These are phyloP conservation scores for Alloteropsis semialata DNA, from an alignment of 176 grass and related monocot species.

Conservation along the genomic window DNA sequence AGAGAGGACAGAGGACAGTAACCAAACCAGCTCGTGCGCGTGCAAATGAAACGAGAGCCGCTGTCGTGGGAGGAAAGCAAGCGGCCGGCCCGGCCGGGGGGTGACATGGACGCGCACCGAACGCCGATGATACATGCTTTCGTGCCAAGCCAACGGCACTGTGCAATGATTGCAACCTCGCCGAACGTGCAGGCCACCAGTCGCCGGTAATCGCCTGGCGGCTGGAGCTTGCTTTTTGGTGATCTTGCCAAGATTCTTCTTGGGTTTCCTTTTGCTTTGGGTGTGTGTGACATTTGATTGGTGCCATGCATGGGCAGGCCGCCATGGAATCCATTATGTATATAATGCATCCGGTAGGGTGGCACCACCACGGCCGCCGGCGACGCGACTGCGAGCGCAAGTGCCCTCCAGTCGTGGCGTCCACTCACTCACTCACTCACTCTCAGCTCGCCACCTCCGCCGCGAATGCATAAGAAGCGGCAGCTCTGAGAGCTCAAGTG, in stretches of 20 bases:
- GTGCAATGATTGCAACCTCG: conserved; percentile 41
- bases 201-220: background rate
- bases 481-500: conserved; percentile 22
- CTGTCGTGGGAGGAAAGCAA: conserved; percentile 38
- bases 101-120: conserved; percentile 42
- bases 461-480: conserved; percentile 14
- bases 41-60: background rate
- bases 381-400: conserved; percentile 14
- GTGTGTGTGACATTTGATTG: background rate
- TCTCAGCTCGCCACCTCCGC: background rate
- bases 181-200: conserved; percentile 22
- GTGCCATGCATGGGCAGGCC: background rate
- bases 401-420: conserved; percentile 40
- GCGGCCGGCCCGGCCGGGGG: too few species aligned
- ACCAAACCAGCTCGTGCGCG: background rate
- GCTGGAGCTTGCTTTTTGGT: background rate
- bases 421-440: conserved; percentile 12
- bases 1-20: background rate
- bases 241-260: conserved; percentile 27
- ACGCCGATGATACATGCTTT: conserved; percentile 19
- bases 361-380: conserved; percentile 6
- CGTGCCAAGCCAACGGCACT: conserved; percentile 11
- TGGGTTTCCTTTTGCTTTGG: background rate
- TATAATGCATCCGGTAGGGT: conserved; percentile 35
- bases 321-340: conserved; percentile 44